Conservation (phyloP, 192 early-diverging fungal genomes). For the Helicostylum pulchrum region DNA sequence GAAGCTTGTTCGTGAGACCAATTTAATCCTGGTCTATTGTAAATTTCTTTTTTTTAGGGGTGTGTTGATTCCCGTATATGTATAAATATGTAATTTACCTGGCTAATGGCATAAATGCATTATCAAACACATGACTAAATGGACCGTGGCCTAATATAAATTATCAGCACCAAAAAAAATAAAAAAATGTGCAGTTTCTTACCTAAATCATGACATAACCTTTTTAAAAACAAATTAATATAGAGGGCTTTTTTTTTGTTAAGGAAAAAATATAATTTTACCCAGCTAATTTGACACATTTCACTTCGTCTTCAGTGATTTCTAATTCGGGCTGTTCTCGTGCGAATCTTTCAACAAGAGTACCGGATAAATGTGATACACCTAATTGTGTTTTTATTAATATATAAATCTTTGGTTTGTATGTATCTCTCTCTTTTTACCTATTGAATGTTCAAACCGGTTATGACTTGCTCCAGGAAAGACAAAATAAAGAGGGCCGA, state of each 20-base stretch:
- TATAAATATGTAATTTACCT: conserved; percentile 19
- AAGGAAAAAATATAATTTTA: background rate
- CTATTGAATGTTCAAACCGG: conserved; percentile 91
- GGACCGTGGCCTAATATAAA: conserved; percentile 80
- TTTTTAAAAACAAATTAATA: background rate
- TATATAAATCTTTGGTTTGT: background rate
- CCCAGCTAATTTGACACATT: conserved; percentile 86
- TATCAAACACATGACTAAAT: conserved; percentile 95
- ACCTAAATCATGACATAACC: conserved; percentile 88
- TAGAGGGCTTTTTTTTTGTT: too few species aligned
- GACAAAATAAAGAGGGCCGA: conserved; percentile 85
- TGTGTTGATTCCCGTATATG: background rate
- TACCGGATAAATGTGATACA: conserved; percentile 76
- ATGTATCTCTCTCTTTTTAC: conserved; percentile 9
- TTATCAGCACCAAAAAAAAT: too few species aligned
- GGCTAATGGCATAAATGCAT: conserved; percentile 73
- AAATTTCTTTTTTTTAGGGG: background rate
- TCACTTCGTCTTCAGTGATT: conserved; percentile 78
- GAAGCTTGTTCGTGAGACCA: conserved; percentile 82
- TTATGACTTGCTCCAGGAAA: conserved; percentile 95
- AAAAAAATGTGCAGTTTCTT: conserved; percentile 1
- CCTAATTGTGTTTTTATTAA: conserved; percentile 46
- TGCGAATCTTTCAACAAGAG: conserved; percentile 66
- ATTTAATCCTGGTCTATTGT: conserved; percentile 37
- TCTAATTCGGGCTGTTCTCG: conserved; percentile 73